Percentiles rank a stretch among this genome's conserved stretches.
Conservation (phyloP, 192 early-diverging fungal species). For the Backusella circina region DNA sequence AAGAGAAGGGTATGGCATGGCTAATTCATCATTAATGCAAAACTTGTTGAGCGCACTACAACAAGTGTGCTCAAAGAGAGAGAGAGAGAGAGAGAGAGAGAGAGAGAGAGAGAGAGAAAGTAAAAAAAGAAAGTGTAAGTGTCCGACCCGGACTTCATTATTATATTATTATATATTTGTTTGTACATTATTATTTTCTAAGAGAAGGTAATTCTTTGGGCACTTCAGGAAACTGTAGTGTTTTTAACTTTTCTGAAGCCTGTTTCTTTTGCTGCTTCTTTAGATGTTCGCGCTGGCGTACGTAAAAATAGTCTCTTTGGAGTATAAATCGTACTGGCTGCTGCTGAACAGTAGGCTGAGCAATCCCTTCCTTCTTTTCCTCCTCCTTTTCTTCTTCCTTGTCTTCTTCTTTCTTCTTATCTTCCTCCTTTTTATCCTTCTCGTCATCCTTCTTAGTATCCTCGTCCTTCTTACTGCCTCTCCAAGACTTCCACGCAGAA, state of each 20-base stretch:
- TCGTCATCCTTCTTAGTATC: slow-evolving; percentile 23
- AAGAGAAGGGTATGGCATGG: slow-evolving; percentile 7
- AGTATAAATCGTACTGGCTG: slow-evolving; percentile 40
- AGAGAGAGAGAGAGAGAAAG: too few species aligned
- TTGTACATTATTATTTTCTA: background rate
- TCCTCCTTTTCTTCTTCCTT: slow-evolving; percentile 17
- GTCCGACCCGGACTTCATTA: background rate
- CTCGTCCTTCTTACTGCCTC: slow-evolving; percentile 19
- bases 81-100: too few species aligned
- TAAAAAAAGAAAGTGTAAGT: background rate
- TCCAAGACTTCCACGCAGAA: slow-evolving; percentile 30
- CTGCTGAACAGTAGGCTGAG: slow-evolving; percentile 11
- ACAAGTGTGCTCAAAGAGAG: too few species aligned
- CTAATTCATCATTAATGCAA: background rate
- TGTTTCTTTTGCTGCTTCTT: slow-evolving; percentile 38
- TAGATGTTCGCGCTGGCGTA: slow-evolving; percentile 40
- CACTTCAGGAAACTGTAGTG: slow-evolving; percentile 43
- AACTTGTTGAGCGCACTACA: background rate
- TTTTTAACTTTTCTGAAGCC: slow-evolving; percentile 35
- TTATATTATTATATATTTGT: background rate
- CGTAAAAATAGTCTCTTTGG: slow-evolving; percentile 45
- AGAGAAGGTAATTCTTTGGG: slow-evolving; percentile 26
- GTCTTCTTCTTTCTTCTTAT: slow-evolving; percentile 13
- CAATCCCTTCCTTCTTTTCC: slow-evolving; percentile 10
- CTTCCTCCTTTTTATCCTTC: background rate